phyloP scores from a whole-genome alignment of 345 rosid species.

The Syzygium aromaticum region DNA sequence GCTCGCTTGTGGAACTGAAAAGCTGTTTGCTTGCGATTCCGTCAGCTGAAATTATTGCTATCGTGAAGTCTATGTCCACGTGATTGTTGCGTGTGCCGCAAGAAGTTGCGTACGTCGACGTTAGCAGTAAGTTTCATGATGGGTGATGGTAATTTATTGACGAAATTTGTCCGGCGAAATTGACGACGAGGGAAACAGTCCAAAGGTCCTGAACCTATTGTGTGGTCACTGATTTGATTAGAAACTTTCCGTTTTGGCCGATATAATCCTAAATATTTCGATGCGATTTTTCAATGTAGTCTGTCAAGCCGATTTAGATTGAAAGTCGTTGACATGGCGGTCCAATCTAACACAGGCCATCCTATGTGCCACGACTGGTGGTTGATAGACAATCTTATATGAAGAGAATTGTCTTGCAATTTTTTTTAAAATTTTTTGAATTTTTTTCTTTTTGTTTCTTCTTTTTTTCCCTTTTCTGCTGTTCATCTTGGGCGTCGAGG shows the following conservation, averaged over 20 bases:
- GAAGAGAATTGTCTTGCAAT: accelerated
- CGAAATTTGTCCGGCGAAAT: not conserved
- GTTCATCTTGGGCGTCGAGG: not conserved
- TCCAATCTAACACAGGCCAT: accelerated
- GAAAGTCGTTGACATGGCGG: too few relatives aligned
- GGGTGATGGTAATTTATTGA: not conserved
- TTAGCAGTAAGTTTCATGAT: not conserved
- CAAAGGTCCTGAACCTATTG: not conserved
- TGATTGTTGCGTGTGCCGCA: not conserved
- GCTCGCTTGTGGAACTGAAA: not conserved
- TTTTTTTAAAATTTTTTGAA: not conserved
- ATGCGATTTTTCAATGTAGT: not conserved
- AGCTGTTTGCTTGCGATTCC: not conserved
- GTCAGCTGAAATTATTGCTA: not conserved
- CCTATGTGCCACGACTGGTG: accelerated
- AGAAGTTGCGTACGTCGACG: not conserved
- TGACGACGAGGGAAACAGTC: not conserved
- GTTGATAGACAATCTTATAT: not conserved
- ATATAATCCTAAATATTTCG: not conserved
- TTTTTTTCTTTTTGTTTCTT: too few relatives aligned
- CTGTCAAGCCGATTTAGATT: accelerated
- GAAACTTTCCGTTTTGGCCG: not conserved
- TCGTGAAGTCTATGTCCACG: not conserved
- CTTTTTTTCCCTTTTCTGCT: accelerated
- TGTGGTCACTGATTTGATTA: accelerated